Evolutionary conservation across 2,329 filamentous ascomycete genomes (phyloP), one percentile per base, ranked within the genome.

Genomic region (Biscogniauxia sp.): DNA sequence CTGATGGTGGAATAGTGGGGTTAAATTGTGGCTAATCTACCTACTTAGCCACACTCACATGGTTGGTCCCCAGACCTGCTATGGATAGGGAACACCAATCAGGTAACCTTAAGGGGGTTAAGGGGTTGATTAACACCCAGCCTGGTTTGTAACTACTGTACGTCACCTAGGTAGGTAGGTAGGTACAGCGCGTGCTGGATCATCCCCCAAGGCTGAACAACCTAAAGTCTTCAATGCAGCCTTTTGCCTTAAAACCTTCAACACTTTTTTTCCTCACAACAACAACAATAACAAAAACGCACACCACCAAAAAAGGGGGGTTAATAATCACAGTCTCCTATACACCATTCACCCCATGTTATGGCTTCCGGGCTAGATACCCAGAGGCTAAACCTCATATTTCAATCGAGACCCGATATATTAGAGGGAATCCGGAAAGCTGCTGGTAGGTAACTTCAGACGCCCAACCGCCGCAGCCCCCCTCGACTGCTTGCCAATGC

Each of bases 391-490:
- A 75, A 74, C 61, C 74, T 77, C 59, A 79, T 86, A 65, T 87
- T 88, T 70, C 74, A 80, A 59, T 77, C 82, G 49, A 78, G 84
- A 54, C 83, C 83, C 6, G 84, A 88, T 64, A 82, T 88, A 61
- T 68, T 87, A 19, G 71, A 79, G 13, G 78, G 77, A 59, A 86
- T 88, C 68, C 74, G 79, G 61, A 73, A 77, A 65, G 81, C 80
- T 61, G 83, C 84, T 25, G 82, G 83, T 85, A 76, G 63, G 76
- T 32, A 32, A 32, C 64, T 55, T 25, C 51, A 7, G 7, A 23
- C 54, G 26, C 25, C 4, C 15, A 32, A 37, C 3, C 41, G 1
- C 28, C 1, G 15, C 26, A 25, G 15, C 41, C 23, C 23, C 2
- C 23, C 23, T 23, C 23, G 5, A 23, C 23, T 23, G 23, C n/a